Evolutionary conservation across 257 asterid species (phyloP).

Genomic region (Marsdenia floribunda): DNA sequence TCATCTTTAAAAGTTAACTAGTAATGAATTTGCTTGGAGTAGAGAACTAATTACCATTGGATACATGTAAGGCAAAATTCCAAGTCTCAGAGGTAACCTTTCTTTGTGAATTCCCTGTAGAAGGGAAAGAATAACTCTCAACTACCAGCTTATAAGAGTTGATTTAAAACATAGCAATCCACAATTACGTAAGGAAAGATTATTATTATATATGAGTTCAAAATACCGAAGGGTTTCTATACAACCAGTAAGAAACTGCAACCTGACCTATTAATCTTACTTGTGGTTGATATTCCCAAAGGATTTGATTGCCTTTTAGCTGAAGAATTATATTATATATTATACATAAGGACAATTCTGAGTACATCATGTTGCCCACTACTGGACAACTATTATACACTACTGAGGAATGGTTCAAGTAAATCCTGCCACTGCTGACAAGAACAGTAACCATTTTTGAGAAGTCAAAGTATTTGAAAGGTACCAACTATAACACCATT

Average conservation of each 20-base stretch:
- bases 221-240: neutral
- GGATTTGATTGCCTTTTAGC: neutral
- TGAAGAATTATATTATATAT: neutral
- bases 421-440: neutral
- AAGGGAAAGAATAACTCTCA: conserved; percentile 16
- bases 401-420: neutral
- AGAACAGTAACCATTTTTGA: neutral
- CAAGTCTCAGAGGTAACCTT: conserved; percentile 58
- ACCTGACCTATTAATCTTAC: neutral
- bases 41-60: conserved; percentile 41
- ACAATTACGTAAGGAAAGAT: neutral
- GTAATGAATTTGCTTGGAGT: conserved; percentile 16
- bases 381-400: neutral
- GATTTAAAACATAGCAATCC: neutral
- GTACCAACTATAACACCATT: neutral
- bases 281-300: neutral
- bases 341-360: neutral
- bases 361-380: neutral
- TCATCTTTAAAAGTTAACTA: conserved; percentile 11
- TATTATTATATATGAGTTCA: no score
- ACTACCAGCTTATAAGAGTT: neutral
- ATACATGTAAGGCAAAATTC: conserved; percentile 47
- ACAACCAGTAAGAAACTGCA: neutral
- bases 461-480: neutral
- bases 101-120: conserved; percentile 53